A percentile compares a stretch with the other conserved stretches of the same genome.
These are phyloP conservation scores for Carex myosuroides DNA, from an alignment of 176 grass and related monocot genomes.

Conservation along the genomic window DNA sequence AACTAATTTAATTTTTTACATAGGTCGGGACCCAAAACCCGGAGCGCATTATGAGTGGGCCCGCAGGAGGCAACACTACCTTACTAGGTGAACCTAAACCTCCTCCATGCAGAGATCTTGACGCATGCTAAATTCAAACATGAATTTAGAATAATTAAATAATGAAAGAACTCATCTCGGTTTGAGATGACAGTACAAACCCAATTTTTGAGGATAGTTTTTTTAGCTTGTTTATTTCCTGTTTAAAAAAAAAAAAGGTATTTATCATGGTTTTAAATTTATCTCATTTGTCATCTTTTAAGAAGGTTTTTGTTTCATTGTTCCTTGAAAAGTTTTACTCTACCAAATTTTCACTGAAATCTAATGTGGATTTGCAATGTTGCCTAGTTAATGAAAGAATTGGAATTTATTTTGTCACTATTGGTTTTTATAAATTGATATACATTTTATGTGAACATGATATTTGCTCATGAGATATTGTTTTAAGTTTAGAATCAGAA, in stretches of 20 bases:
- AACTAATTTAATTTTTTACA: not conserved
- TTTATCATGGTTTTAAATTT: not conserved
- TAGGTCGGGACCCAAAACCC: conserved; percentile 86
- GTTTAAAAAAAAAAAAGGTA: not conserved
- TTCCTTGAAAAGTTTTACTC: not conserved
- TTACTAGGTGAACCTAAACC: conserved; percentile 64
- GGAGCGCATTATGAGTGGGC: conserved; percentile 61
- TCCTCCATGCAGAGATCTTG: conserved; percentile 81
- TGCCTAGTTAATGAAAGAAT: not conserved
- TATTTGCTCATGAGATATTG: not conserved
- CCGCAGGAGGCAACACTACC: conserved; percentile 71
- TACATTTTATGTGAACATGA: not conserved
- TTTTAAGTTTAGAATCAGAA: too few species aligned
- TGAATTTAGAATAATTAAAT: conserved; percentile 10
- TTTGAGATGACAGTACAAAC: conserved; percentile 6
- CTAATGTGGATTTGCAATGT: not conserved
- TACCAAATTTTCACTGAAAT: not conserved
- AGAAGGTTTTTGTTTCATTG: not conserved
- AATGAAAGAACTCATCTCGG: conserved; percentile 14
- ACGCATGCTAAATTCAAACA: conserved; percentile 62
- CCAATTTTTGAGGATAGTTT: not conserved
- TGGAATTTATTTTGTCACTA: not conserved
- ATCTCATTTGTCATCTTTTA: not conserved
- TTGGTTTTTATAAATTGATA: not conserved
- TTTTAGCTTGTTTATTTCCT: not conserved